Evolutionary conservation across 139 green algal species (phyloP), one percentile per base, ranked within the genome.

Genomic region (Volvox africanus): DNA sequence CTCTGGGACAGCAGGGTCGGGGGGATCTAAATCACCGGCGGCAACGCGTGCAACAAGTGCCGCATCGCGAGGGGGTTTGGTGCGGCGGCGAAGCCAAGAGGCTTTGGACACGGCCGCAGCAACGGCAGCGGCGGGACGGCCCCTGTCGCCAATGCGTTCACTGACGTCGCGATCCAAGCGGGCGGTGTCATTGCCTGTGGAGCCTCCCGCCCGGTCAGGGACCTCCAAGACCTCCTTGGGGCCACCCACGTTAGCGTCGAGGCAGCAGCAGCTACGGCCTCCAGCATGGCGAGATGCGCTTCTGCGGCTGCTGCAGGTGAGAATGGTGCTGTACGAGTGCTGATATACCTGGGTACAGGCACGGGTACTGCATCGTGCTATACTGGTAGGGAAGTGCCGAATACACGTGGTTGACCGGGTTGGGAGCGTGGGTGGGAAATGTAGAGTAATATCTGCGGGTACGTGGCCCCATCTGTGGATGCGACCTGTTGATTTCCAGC

Each of bases 281-380:
- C 19, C 50, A 17, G 44, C 67, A 3, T 89, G 83, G 83, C 71
- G 71, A 17, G 83, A 89, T 11, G 83, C 30, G 21, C 83, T 89
- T 36, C 67, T 80, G 61, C 65, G 71, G 13, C n/a, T 89, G 67
- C 68, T 89, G 82, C 82, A 88, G 82, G 82, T 79, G 19, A n/a
- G 81, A 13, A 9, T 55, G 44, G 44, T 55, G 44, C 44, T 55
- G 44, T 55, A 9, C 9, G 44, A 55, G 44, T 55, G 9, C 44
- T 55, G 44, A 9, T 55, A 9, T 55, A 55, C 44, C 44, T 55
- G 9, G 44, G 44, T 55, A 55, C 44, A 55, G 44, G 44, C 44
- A 55, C 44, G 44, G 44, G 44, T 55, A 55, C 44, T 55, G 44
- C 44, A 55, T 5, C 5, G 44, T 55, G 44, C 9, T 9, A 14